phyloP scores from a whole-genome alignment of 441 rosid genomes.

The Adansonia madagascariensis region DNA sequence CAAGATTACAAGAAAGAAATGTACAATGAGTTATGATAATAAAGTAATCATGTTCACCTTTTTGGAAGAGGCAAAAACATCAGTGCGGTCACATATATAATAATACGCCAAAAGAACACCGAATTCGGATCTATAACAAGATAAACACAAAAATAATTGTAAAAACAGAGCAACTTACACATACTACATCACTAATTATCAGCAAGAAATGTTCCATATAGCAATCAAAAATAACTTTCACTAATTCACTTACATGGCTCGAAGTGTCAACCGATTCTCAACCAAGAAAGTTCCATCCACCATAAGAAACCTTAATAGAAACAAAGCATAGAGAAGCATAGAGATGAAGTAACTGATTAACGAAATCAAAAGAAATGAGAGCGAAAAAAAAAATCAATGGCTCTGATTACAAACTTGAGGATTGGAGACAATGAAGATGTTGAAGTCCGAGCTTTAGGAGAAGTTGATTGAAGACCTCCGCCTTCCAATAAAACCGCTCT shows the following conservation, averaged over 20 bases:
- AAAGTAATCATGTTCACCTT: slow-evolving; percentile 48
- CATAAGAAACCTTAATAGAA: slow-evolving; percentile 50
- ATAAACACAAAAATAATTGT: not conserved
- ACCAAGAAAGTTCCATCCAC: slow-evolving; percentile 70
- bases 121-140: slow-evolving; percentile 55
- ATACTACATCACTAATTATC: not conserved
- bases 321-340: slow-evolving; percentile 15
- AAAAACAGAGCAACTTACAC: not conserved
- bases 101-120: slow-evolving; percentile 54
- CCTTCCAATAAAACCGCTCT: slow-evolving; percentile 62
- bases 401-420: slow-evolving; percentile 43
- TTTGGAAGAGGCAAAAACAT: slow-evolving; percentile 56
- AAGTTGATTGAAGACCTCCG: slow-evolving; percentile 63
- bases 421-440: slow-evolving; percentile 53
- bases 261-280: slow-evolving; percentile 61
- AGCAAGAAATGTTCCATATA: not conserved
- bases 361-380: slow-evolving; percentile 1
- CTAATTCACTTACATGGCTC: slow-evolving; percentile 64
- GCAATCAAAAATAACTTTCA: not conserved
- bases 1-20: no score
- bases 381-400: not conserved
- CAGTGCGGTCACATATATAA: slow-evolving; percentile 68
- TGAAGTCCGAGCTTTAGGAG: slow-evolving; percentile 51
- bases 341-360: not conserved
- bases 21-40: slow-evolving; percentile 1